Evolutionary conservation across 2,329 filamentous ascomycete genomes (phyloP), one percentile per base, ranked within the genome.

Genomic region (Helminthosporium solani): DNA sequence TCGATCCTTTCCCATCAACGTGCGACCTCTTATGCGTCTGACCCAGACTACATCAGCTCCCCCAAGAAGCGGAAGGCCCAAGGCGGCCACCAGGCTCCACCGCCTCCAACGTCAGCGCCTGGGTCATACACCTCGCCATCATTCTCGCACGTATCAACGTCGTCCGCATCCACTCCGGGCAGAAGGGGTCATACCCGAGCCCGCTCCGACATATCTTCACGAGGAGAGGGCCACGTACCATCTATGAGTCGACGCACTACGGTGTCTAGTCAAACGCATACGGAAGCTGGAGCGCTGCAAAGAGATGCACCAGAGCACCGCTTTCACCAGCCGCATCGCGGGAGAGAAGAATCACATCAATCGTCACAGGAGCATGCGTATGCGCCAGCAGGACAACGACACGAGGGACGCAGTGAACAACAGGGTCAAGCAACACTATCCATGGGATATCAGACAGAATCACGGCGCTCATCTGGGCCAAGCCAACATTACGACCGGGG

Each of bases 61-160:
- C 89, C 89, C 25, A 88, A 87, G 68, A 95, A 95, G 75, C 85
- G 90, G 61, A 95, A 95, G 73, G 84, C 87, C 33, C 72, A 76
- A 62, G 76, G 77, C 21, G 69, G 71, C 25, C 79, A 82, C 57
- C 73, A 74, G 49, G 66, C 75, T 45, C 72, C 74, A 46, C 78
- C 78, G 33, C 71, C 75, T 18, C 78, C 79, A 16, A 74, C 78
- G 41, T 75, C 74, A 38, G 75, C 75, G 52, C 71, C 74, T 11
- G 70, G 74, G 44, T 61, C 66, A 40, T 75, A 79, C 58, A 75
- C 69, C 33, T 75, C 72, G 47, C 73, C 76, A 19, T 73, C 75
- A 5, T 77, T 77, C 65, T 77, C 84, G 34, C 77, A 81, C 31
- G 80, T 82, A 55, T 78, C 77, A 34, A 77, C 80, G 45, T 73